phyloP scores from a whole-genome alignment of 1,284 basidiomycete genomes.

The Ceratobasidium theobromae region DNA sequence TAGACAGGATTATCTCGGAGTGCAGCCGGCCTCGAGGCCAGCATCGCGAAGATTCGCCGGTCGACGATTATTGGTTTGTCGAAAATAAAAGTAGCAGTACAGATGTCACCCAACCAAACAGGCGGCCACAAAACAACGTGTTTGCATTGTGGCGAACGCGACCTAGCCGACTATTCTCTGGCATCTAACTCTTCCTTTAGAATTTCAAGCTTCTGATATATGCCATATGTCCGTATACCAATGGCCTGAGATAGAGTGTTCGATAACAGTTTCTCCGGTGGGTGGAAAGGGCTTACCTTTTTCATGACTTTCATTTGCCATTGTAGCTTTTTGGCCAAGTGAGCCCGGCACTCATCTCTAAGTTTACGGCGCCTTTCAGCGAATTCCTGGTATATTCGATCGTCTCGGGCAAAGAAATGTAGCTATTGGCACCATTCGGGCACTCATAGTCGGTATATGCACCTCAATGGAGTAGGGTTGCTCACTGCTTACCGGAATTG shows the following conservation, averaged over 20 bases:
- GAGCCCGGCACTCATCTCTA: constrained; percentile 52
- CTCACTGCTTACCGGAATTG: constrained; percentile 62
- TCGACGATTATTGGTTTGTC: background rate
- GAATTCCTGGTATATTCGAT: constrained; percentile 73
- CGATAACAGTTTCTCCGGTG: constrained; percentile 14
- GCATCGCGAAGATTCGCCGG: background rate
- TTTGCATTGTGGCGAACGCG: background rate
- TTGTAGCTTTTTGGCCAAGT: constrained; percentile 57
- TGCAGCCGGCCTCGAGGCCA: constrained; percentile 14
- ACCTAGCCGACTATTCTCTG: background rate
- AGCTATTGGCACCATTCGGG: constrained; percentile 55
- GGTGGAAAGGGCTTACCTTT: constrained; percentile 43
- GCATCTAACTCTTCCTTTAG: constrained; percentile 29
- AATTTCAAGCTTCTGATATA: constrained; percentile 31
- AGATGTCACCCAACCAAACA: background rate
- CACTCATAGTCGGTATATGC: too few species aligned
- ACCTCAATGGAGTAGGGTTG: background rate
- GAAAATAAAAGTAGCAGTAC: background rate
- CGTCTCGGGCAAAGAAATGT: constrained; percentile 79
- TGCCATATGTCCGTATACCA: constrained; percentile 29
- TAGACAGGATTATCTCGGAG: constrained; percentile 30
- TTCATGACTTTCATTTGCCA: constrained; percentile 70
- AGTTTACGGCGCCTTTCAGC: constrained; percentile 59
- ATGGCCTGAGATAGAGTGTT: constrained; percentile 10
- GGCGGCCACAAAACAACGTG: background rate